Percentiles rank a stretch among this genome's conserved stretches.
Conservation (phyloP, 108 stramenopile species). For the Nitzschia sp. region DNA sequence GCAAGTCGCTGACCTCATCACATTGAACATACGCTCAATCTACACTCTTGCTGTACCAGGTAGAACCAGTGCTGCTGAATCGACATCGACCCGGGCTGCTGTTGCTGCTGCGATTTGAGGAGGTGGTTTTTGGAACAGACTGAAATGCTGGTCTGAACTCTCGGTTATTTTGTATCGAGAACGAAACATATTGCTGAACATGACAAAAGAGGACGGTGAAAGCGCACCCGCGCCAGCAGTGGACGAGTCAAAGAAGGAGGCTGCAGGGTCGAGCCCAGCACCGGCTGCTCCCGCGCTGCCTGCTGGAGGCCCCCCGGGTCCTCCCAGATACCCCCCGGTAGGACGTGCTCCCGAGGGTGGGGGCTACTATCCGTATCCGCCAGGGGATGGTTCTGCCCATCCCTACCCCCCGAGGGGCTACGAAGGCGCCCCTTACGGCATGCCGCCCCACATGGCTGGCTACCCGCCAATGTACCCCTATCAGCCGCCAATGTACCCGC, state of each 20-base stretch:
- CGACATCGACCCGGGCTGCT: too few species aligned
- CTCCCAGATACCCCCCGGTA: conserved; percentile 19
- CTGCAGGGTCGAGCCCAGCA: not conserved
- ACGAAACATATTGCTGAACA: conserved; percentile 1
- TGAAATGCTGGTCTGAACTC: conserved; percentile 22
- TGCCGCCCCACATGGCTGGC: conserved; percentile 35
- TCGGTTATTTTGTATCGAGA: conserved; percentile 9
- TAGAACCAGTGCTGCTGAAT: too few species aligned
- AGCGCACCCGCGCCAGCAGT: not conserved
- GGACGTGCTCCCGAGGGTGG: conserved; percentile 15
- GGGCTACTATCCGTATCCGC: conserved; percentile 32
- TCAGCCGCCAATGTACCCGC: conserved; percentile 37
- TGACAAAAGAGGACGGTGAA: conserved; percentile 10
- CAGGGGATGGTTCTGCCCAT: not conserved
- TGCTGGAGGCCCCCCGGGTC: not conserved
- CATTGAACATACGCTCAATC: too few species aligned
- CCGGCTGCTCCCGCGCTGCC: not conserved
- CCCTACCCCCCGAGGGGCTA: conserved; percentile 41
- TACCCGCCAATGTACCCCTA: conserved; percentile 32
- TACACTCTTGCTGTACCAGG: too few species aligned
- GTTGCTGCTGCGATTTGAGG: not conserved
- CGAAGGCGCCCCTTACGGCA: conserved; percentile 28
- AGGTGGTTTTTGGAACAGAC: not conserved
- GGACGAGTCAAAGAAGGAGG: conserved; percentile 1
- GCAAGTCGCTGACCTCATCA: too few species aligned